Evolutionary conservation across 2,329 filamentous ascomycete species (phyloP).

Genomic region (Penicillium paneum): DNA sequence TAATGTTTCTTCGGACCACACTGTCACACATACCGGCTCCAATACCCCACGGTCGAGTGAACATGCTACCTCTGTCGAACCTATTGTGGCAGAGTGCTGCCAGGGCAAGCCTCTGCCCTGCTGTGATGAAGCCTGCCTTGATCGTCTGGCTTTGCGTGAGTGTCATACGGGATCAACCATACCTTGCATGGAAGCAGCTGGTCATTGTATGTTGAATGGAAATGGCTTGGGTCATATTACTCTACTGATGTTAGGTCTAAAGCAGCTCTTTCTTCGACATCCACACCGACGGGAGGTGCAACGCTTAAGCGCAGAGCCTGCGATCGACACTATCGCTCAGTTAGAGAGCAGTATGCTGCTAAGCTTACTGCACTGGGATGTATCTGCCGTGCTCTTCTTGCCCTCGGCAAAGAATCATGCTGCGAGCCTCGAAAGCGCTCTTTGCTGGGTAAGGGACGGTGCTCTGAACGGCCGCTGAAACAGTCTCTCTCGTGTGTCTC

Average conservation of each 20-base stretch:
- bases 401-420: conserved; percentile 53
- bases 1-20: neutral
- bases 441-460: conserved; percentile 2
- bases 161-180: conserved; percentile 21
- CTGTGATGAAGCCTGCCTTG: conserved; percentile 46
- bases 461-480: conserved; percentile 4
- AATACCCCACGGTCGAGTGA: neutral
- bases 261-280: neutral
- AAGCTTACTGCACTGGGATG: conserved; percentile 52
- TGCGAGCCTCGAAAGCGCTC: conserved; percentile 34
- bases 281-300: neutral
- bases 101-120: conserved; percentile 41
- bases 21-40: neutral
- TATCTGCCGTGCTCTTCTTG: conserved; percentile 53
- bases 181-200: neutral
- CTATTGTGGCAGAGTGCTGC: conserved; percentile 2
- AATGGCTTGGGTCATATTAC: neutral
- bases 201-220: neutral
- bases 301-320: conserved; percentile 30
- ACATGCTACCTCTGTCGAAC: neutral
- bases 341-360: conserved; percentile 42
- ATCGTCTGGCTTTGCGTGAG: conserved; percentile 46
- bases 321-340: conserved; percentile 35
- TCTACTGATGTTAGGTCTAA: neutral
- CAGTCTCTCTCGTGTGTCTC: conserved; percentile 4